phyloP scores from a whole-genome alignment of 2,329 filamentous ascomycete genomes.

The Aureobasidium subglaciale region DNA sequence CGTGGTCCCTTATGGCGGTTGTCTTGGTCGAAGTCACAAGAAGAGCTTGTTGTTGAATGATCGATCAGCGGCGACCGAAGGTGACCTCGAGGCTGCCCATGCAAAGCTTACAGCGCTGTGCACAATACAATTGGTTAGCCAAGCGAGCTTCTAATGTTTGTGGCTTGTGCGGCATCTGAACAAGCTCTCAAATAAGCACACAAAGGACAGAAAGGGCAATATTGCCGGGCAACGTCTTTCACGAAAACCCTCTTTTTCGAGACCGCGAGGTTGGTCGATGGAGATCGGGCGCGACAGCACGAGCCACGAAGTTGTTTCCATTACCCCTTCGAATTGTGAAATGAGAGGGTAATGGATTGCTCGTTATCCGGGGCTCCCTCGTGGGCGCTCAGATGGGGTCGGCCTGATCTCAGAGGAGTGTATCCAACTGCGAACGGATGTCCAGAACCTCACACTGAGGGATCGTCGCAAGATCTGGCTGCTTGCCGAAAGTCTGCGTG shows the following conservation, averaged over 20 bases:
- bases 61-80: background rate
- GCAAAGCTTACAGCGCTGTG: background rate
- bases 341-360: slow-evolving; percentile 7
- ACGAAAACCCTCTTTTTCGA: background rate
- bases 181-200: slow-evolving; percentile 1
- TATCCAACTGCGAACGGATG: background rate
- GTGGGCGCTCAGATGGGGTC: slow-evolving; percentile 15
- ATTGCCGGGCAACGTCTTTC: background rate
- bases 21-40: too few relatives aligned
- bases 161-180: background rate
- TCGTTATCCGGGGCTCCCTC: slow-evolving; percentile 10
- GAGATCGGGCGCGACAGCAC: slow-evolving; percentile 7
- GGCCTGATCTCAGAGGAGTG: background rate
- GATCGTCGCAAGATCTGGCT: background rate
- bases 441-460: background rate
- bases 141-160: slow-evolving; percentile 11
- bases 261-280: background rate
- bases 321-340: slow-evolving; percentile 13
- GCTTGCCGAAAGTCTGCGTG: background rate
- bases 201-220: background rate
- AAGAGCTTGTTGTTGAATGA: background rate
- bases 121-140: background rate
- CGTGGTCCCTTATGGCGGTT: too few relatives aligned
- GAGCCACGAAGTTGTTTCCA: slow-evolving; percentile 3
- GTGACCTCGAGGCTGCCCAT: background rate